Evolutionary conservation across 441 rosid species (phyloP).

Genomic region (Rhodomyrtus psidioides): DNA sequence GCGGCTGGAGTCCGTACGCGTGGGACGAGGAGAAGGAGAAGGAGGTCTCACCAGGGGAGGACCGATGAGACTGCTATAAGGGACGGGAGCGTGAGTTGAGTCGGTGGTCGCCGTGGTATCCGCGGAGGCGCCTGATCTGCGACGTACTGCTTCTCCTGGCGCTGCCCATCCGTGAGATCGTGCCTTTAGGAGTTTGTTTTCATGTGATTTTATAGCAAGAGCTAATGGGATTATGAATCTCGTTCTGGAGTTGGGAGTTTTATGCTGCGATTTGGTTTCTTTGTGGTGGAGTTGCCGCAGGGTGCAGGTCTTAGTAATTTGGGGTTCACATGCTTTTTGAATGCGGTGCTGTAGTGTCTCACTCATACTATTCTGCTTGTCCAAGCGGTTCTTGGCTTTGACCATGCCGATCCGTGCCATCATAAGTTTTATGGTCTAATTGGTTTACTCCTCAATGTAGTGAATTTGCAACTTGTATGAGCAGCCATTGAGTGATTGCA

Average conservation of each 20-base stretch:
- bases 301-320: constrained; percentile 76
- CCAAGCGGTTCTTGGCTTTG: constrained; percentile 31
- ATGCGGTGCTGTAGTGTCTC: constrained; percentile 76
- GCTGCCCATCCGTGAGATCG: neutral
- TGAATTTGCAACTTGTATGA: neutral
- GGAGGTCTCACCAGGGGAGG: neutral
- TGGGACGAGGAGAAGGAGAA: neutral
- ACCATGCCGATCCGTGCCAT: constrained; percentile 34
- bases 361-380: constrained; percentile 78
- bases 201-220: neutral
- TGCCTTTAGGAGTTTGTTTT: constrained; percentile 27
- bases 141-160: neutral
- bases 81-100: neutral
- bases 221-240: neutral
- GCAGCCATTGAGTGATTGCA: neutral
- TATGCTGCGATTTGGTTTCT: neutral
- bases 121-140: neutral
- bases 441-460: neutral
- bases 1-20: neutral
- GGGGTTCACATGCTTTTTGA: constrained; percentile 83
- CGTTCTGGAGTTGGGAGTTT: neutral
- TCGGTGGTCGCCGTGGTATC: neutral
- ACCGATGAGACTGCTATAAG: neutral
- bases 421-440: constrained; percentile 16
- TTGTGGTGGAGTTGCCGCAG: constrained; percentile 21